Conservation (phyloP, 2,329 filamentous ascomycete genomes). For the Alternaria triticimaculans region DNA sequence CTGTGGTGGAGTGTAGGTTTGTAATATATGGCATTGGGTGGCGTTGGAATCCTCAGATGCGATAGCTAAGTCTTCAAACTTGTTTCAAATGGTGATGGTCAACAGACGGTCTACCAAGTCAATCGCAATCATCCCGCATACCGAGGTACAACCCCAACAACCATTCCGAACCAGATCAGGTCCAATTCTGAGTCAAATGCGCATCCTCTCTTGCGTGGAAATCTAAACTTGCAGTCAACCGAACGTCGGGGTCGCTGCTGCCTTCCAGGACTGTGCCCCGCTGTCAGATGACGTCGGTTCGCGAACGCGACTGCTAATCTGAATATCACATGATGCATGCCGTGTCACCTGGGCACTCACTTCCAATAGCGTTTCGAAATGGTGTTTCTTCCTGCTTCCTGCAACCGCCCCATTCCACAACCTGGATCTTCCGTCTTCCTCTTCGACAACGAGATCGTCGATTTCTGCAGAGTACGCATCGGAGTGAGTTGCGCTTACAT, state of each 20-base stretch:
- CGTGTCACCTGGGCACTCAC: not conserved
- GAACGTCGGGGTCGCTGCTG: not conserved
- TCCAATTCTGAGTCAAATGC: not conserved
- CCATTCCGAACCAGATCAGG: not conserved
- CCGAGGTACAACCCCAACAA: not conserved
- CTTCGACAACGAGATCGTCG: not conserved
- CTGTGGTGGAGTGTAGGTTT: not conserved
- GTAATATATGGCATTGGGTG: not conserved
- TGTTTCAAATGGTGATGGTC: not conserved
- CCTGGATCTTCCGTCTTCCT: not conserved
- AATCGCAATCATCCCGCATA: not conserved
- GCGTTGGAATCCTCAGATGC: not conserved
- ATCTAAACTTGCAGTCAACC: not conserved
- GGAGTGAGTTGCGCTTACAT: not conserved
- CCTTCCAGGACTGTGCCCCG: not conserved
- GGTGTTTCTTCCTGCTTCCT: not conserved
- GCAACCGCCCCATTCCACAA: not conserved
- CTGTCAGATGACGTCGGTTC: not conserved
- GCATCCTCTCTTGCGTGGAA: not conserved
- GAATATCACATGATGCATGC: not conserved
- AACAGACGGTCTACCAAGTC: not conserved
- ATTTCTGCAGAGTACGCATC: not conserved
- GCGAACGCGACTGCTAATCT: not conserved
- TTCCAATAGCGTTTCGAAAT: not conserved
- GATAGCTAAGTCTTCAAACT: not conserved